Evolutionary conservation across 108 stramenopile species (phyloP).

Genomic region (Nannochloropsis gaditana): DNA sequence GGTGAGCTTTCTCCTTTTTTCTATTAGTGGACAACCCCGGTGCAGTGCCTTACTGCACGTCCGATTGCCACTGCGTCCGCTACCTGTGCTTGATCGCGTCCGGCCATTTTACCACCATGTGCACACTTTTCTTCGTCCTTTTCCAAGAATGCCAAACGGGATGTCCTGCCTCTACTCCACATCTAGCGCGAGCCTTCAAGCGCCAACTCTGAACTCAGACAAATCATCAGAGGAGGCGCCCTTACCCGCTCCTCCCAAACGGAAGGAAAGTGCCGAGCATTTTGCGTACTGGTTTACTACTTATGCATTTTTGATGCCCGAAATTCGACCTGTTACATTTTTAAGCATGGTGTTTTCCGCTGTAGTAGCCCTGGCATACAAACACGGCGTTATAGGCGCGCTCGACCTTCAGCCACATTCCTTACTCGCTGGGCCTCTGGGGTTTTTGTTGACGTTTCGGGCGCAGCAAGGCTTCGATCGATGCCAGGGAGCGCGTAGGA

Average conservation of each 20-base stretch:
- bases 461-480: neutral
- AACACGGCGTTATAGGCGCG: neutral
- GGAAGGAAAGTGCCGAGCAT: neutral
- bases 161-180: too few relatives aligned
- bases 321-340: neutral
- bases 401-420: neutral
- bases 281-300: constrained; percentile 1
- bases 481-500: neutral
- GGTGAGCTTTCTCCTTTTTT: too few relatives aligned
- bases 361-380: neutral
- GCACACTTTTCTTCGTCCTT: too few relatives aligned
- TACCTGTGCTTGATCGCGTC: too few relatives aligned
- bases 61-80: too few relatives aligned
- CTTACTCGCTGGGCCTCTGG: neutral
- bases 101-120: too few relatives aligned
- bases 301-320: neutral
- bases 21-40: too few relatives aligned
- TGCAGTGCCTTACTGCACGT: too few relatives aligned
- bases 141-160: too few relatives aligned
- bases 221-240: neutral
- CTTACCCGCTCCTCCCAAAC: neutral
- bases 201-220: too few relatives aligned
- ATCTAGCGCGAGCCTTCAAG: too few relatives aligned
- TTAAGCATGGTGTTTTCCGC: neutral
- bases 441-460: neutral